A percentile compares a stretch with the other conserved stretches of the same genome.
phyloP scores from a whole-genome alignment of 163 green algal species.

The Picocystis sp. region DNA sequence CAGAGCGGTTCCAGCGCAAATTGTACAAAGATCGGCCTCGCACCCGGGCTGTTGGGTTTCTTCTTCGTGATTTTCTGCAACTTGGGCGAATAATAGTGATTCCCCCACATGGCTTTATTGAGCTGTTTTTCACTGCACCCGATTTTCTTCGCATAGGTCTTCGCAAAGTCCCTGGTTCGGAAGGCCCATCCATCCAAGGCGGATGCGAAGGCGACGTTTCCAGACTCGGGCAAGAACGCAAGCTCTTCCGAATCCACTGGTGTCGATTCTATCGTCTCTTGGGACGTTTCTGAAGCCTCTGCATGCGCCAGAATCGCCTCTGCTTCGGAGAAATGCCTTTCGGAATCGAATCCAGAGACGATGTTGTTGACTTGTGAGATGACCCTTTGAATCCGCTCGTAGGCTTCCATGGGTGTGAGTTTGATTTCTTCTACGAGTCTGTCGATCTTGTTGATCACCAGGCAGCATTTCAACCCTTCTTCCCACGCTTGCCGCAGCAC shows the following conservation, averaged over 20 bases:
- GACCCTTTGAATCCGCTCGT: slow-evolving; percentile 53
- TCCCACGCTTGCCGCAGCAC: slow-evolving; percentile 72
- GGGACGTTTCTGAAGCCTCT: slow-evolving; percentile 7
- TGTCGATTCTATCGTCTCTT: background rate
- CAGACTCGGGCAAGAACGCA: slow-evolving; percentile 49
- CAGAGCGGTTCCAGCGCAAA: slow-evolving; percentile 84
- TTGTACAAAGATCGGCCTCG: slow-evolving; percentile 77
- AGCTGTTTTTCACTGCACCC: slow-evolving; percentile 31
- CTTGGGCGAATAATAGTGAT: slow-evolving; percentile 71
- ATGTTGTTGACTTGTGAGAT: slow-evolving; percentile 89
- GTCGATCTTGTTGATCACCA: slow-evolving; percentile 99
- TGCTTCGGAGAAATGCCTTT: slow-evolving; percentile 75
- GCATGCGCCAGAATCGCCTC: slow-evolving; percentile 64
- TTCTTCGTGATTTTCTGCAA: slow-evolving; percentile 66
- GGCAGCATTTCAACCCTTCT: slow-evolving; percentile 64
- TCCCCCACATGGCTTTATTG: slow-evolving; percentile 66
- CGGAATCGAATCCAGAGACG: slow-evolving; percentile 59
- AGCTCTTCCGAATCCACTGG: slow-evolving; percentile 19
- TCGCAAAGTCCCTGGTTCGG: slow-evolving; percentile 59
- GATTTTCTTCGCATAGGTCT: slow-evolving; percentile 75
- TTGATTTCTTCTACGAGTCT: slow-evolving; percentile 74
- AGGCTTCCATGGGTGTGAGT: slow-evolving; percentile 63
- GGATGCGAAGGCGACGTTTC: slow-evolving; percentile 85
- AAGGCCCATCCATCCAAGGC: slow-evolving; percentile 94
- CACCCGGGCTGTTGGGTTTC: slow-evolving; percentile 16